These are phyloP conservation scores for Penicillium soppii DNA, from an alignment of 495 filamentous ascomycete species.

Conservation along the genomic window DNA sequence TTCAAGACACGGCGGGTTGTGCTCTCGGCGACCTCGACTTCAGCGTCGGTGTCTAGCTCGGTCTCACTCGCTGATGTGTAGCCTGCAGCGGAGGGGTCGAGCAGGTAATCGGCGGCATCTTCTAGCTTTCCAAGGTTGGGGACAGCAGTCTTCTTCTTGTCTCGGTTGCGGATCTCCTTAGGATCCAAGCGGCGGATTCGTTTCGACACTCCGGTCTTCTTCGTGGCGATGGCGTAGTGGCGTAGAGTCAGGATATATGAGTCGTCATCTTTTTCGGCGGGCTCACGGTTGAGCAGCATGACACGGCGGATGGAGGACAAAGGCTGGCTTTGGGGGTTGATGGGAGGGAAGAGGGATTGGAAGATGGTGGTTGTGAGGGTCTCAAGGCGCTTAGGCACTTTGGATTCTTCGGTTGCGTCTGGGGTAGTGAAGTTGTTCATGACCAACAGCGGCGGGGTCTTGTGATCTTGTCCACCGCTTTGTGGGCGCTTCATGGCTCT, in stretches of 20 bases:
- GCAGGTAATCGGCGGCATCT: slow-evolving; percentile 94
- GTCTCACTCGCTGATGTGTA: slow-evolving; percentile 92
- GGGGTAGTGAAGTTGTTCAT: slow-evolving; percentile 95
- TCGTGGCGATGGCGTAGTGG: slow-evolving; percentile 93
- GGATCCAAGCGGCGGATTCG: slow-evolving; percentile 79
- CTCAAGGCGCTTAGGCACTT: slow-evolving; percentile 82
- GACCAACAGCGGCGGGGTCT: slow-evolving; percentile 81
- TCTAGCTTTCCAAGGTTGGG: slow-evolving; percentile 88
- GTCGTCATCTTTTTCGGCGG: slow-evolving; percentile 50
- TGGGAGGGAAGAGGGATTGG: slow-evolving; percentile 93
- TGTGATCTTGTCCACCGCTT: slow-evolving; percentile 78
- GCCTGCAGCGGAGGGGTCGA: slow-evolving; percentile 78
- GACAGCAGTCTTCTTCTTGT: slow-evolving; percentile 64
- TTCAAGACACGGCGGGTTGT: slow-evolving; percentile 68
- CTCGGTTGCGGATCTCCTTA: slow-evolving; percentile 69
- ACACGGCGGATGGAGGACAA: slow-evolving; percentile 85
- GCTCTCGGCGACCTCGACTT: slow-evolving; percentile 84
- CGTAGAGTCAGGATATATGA: slow-evolving; percentile 86
- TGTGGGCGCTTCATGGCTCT: slow-evolving; percentile 77
- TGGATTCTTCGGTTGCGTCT: slow-evolving; percentile 53
- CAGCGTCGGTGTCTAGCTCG: slow-evolving; percentile 90
- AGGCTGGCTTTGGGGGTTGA: slow-evolving; percentile 87
- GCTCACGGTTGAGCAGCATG: slow-evolving; percentile 83
- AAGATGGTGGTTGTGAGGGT: slow-evolving; percentile 91
- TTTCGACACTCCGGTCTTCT: slow-evolving; percentile 77